Percentiles rank a stretch among this genome's conserved stretches.
These are phyloP conservation scores for Extremus antarcticus DNA, from an alignment of 495 filamentous ascomycete species.

Conservation along the genomic window DNA sequence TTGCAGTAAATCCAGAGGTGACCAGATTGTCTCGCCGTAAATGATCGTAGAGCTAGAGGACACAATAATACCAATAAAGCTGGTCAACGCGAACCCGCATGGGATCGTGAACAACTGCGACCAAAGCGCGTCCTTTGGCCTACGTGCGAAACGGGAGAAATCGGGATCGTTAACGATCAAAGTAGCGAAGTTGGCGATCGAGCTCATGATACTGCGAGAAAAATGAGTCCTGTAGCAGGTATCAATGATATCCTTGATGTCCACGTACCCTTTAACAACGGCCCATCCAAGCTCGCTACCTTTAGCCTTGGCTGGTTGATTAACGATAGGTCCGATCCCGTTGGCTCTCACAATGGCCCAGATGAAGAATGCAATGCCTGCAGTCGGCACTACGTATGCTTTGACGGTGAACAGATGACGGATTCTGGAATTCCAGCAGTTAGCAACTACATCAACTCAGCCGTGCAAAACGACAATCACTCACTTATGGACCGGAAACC, in stretches of 20 bases:
- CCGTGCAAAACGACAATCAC: not conserved
- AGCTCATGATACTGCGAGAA: conserved; percentile 54
- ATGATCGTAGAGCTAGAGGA: conserved; percentile 76
- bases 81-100: conserved; percentile 74
- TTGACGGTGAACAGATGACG: conserved; percentile 90
- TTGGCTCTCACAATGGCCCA: conserved; percentile 79
- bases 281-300: conserved; percentile 70
- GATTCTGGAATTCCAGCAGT: conserved; percentile 26
- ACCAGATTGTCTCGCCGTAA: conserved; percentile 71
- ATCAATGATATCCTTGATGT: conserved; percentile 21
- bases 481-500: conserved; percentile 57
- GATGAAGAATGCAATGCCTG: conserved; percentile 79
- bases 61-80: conserved; percentile 84
- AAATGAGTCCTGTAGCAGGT: no score
- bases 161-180: conserved; percentile 74
- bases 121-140: conserved; percentile 76
- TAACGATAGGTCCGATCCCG: conserved; percentile 75
- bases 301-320: conserved; percentile 51
- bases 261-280: conserved; percentile 47
- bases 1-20: conserved; percentile 66
- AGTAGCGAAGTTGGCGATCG: conserved; percentile 88
- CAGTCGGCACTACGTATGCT: conserved; percentile 70
- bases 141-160: conserved; percentile 75
- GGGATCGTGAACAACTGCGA: conserved; percentile 83
- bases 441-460: not conserved